A percentile compares a stretch with the other conserved stretches of the same genome.
phyloP scores from a whole-genome alignment of 495 filamentous ascomycete genomes.

The Tuber brumale region DNA sequence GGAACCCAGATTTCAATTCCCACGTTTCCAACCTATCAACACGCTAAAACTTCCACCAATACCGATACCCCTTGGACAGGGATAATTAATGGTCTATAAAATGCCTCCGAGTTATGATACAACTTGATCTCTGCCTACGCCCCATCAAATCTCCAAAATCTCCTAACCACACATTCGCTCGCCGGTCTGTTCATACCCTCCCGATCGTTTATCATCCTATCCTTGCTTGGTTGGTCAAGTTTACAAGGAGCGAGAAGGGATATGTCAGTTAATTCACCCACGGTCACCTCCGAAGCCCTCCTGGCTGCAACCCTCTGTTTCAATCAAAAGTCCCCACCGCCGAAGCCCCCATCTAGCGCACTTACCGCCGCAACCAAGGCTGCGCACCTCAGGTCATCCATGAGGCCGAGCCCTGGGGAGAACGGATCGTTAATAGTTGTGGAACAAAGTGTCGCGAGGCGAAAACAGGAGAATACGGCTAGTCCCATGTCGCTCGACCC shows the following conservation, averaged over 20 bases:
- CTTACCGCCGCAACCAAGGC: neutral
- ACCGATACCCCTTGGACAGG: neutral
- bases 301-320: constrained; percentile 33
- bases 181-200: neutral
- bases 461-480: neutral
- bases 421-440: neutral
- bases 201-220: neutral
- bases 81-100: neutral
- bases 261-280: neutral
- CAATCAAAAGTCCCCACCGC: constrained; percentile 12
- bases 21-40: neutral
- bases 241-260: neutral
- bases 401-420: neutral
- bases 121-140: neutral
- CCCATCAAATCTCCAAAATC: neutral
- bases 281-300: constrained; percentile 15
- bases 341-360: neutral
- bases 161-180: neutral
- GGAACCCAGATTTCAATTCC: neutral
- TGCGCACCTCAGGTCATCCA: neutral
- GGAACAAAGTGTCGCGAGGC: constrained; percentile 1
- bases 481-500: neutral
- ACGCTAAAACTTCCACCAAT: neutral
- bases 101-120: neutral
- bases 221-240: neutral